phyloP scores from a whole-genome alignment of 176 grass and related monocot species.

The Bonia amplexicaulis region DNA sequence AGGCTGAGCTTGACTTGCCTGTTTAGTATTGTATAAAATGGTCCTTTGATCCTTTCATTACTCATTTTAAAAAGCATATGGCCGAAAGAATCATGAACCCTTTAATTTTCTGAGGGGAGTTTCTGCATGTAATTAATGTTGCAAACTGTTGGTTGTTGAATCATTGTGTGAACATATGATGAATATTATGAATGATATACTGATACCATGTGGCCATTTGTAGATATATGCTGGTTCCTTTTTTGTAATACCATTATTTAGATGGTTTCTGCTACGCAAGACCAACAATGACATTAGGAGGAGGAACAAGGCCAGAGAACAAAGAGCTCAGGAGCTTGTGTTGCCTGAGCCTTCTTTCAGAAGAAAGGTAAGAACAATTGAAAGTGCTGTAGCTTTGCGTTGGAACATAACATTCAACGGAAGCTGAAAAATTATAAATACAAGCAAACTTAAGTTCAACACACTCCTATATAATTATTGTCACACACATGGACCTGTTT shows the following conservation, averaged over 20 bases:
- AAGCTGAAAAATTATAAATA: not conserved
- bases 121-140: slow-evolving; percentile 10
- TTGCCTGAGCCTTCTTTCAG: slow-evolving; percentile 65
- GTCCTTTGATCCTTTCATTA: not conserved
- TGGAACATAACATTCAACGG: not conserved
- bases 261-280: slow-evolving; percentile 74
- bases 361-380: slow-evolving; percentile 59
- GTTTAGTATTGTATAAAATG: slow-evolving; percentile 13
- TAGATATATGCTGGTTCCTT: slow-evolving; percentile 93
- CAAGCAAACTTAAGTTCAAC: not conserved
- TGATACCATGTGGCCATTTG: slow-evolving; percentile 20
- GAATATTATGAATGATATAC: slow-evolving; percentile 26
- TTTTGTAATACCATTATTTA: slow-evolving; percentile 79
- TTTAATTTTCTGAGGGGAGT: slow-evolving; percentile 11
- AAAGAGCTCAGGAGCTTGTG: slow-evolving; percentile 55
- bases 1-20: not conserved
- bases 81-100: slow-evolving; percentile 5
- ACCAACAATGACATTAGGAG: slow-evolving; percentile 64
- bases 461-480: not conserved
- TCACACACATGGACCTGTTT: not conserved
- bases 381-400: not conserved
- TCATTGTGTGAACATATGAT: not conserved
- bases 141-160: slow-evolving; percentile 6
- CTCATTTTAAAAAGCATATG: not conserved
- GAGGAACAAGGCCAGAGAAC: slow-evolving; percentile 75